Base-by-base conservation (phyloP, 148 eudicot genomes). In the Chenopodium album region DNA sequence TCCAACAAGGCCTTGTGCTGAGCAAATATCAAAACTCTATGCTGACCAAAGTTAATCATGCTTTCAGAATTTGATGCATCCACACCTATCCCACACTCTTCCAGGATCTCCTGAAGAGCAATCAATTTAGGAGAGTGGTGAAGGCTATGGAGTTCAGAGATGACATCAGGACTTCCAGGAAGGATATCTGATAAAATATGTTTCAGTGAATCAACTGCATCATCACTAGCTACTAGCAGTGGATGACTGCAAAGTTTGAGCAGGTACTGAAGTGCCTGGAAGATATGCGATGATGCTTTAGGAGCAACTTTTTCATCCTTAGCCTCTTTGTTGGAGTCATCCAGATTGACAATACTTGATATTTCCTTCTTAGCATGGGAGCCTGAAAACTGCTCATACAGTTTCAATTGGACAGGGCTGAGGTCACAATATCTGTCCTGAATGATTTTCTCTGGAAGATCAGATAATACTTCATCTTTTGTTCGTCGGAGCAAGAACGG, bases 221-320 rank as follows among this genome's bases (percentile, higher is more conserved):
- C 89, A 80, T 91, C 97, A 76, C 97, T 93, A 79, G 88, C 85
- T 32, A 97, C 99, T 79, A 97, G 92, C 84, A 97, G 86, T 0
- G 99, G 99, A 87, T 97, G 99, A 87, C 99, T 93, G 86, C 99
- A 97, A 73, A 97, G 94, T 86, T 97, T 97, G 37, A 97, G 91
- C 87, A 97, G 85, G 84, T 92, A 97, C 72, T 94, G 99, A 80
- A 97, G 93, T 73, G 98, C 97, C 93, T 94, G 98, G 84, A 94
- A 97, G 84, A 97, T 92, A 86, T 97, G 99, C 66, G 96, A 84
- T 64, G 98, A 90, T 80, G 95, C 94, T 87, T 89, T 91, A 47
- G 97, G 90, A 47, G 92, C 79, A 78, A 84, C 82, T 70, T 77
- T 90, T 76, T 75, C 89, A 78, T 87, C 93, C 83, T 88, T 92